These are phyloP conservation scores for Fusarium sp. DNA, from an alignment of 2,329 filamentous ascomycete species.

Conservation along the genomic window DNA sequence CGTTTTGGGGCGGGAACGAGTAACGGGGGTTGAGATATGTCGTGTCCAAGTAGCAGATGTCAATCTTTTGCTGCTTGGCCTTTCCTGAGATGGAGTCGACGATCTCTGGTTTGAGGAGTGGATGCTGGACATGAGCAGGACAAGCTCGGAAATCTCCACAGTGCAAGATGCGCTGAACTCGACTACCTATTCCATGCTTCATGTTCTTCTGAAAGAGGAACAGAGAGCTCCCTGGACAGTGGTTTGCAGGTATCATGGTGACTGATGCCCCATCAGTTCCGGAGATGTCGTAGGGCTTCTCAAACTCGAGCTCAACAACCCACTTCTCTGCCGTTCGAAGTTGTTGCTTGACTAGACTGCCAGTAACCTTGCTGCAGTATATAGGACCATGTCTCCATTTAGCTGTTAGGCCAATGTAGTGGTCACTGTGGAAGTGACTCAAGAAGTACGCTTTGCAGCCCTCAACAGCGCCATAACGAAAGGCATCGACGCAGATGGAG, in stretches of 20 bases:
- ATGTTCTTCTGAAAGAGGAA: conserved; percentile 90
- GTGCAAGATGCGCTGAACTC: conserved; percentile 84
- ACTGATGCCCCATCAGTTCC: conserved; percentile 85
- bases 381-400: conserved; percentile 95
- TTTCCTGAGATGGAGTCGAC: conserved; percentile 78
- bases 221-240: conserved; percentile 93
- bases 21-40: conserved; percentile 97
- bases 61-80: conserved; percentile 84
- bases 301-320: conserved; percentile 87
- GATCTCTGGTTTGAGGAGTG: conserved; percentile 81
- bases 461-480: conserved; percentile 92
- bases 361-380: conserved; percentile 94
- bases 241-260: conserved; percentile 96
- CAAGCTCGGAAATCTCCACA: conserved; percentile 97
- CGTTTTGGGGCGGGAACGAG: conserved; percentile 88
- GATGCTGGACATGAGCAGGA: conserved; percentile 84
- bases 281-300: conserved; percentile 81
- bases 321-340: conserved; percentile 87
- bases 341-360: conserved; percentile 87
- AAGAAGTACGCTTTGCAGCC: conserved; percentile 96
- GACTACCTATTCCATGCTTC: conserved; percentile 69
- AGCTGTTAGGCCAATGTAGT: conserved; percentile 91
- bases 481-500: conserved; percentile 93
- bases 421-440: conserved; percentile 97
- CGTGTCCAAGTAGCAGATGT: conserved; percentile 96